Evolutionary conservation across 768 basidiomycete species (phyloP).

Genomic region (Grammothele lineata): DNA sequence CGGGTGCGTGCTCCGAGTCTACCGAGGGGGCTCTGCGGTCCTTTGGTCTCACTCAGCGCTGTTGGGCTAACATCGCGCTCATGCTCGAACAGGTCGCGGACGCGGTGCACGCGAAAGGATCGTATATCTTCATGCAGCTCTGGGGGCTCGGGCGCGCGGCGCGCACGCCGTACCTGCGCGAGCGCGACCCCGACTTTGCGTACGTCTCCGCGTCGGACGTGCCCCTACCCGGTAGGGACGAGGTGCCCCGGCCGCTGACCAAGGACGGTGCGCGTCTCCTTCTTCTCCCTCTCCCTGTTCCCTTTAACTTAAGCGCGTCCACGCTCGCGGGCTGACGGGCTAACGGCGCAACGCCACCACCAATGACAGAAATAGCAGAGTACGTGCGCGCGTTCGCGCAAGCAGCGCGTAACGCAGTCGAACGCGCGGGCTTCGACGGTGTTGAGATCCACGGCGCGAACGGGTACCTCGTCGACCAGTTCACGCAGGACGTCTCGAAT

Average conservation of each 20-base stretch:
- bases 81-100: constrained; percentile 39
- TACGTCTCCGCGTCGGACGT: constrained; percentile 19
- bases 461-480: constrained; percentile 32
- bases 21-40: no score
- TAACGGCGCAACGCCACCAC: no score
- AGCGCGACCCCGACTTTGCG: constrained; percentile 26
- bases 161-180: constrained; percentile 26
- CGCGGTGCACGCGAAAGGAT: constrained; percentile 49
- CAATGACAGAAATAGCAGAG: constrained; percentile 30
- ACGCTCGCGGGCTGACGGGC: no score
- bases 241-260: constrained; percentile 20
- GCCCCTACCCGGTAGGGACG: constrained; percentile 10
- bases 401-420: constrained; percentile 24
- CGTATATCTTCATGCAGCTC: constrained; percentile 48
- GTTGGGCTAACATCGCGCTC: no score
- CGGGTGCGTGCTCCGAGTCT: constrained; percentile 18
- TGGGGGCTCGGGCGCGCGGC: constrained; percentile 50
- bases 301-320: no score
- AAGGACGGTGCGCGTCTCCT: constrained; percentile 5
- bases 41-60: no score
- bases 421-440: constrained; percentile 41
- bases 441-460: constrained; percentile 30
- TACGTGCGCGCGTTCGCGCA: constrained; percentile 27
- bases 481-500: constrained; percentile 32
- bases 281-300: no score